Percentiles rank a stretch among this genome's conserved stretches.
Conservation (phyloP, 1,139 yeast genomes). For the Taphrina confusa region DNA sequence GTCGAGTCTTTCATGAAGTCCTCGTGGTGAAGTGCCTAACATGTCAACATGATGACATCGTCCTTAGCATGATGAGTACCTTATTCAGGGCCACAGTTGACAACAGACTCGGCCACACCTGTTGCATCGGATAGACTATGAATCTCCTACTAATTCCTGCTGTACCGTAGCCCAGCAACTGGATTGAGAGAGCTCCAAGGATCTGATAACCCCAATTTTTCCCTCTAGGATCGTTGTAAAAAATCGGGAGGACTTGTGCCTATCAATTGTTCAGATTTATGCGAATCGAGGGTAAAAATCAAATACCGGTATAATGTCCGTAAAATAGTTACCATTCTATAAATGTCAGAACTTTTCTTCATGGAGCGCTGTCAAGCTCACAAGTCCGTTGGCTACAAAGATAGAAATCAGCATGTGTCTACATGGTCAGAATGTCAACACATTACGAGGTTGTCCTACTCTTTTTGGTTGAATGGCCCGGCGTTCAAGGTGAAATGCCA, state of each 20-base stretch:
- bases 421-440: background rate
- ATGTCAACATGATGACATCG: background rate
- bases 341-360: background rate
- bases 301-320: conserved; percentile 8
- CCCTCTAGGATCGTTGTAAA: conserved; percentile 54
- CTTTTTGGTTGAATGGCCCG: conserved; percentile 68
- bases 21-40: conserved; percentile 26
- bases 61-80: background rate
- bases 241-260: conserved; percentile 45
- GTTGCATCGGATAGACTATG: conserved; percentile 61
- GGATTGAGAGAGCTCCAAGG: conserved; percentile 51
- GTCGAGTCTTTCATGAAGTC: conserved; percentile 41
- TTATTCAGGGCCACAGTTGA: conserved; percentile 45
- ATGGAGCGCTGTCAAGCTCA: background rate
- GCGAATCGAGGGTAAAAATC: background rate
- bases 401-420: conserved; percentile 40
- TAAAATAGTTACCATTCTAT: background rate
- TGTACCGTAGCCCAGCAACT: conserved; percentile 61
- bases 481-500: conserved; percentile 54
- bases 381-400: conserved; percentile 40
- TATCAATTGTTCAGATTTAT: background rate
- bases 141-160: conserved; percentile 62
- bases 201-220: conserved; percentile 53
- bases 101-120: conserved; percentile 60
- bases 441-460: conserved; percentile 49